Evolutionary conservation across 2,329 filamentous ascomycete species (phyloP).

Genomic region (Hymenoscyphus albidus): DNA sequence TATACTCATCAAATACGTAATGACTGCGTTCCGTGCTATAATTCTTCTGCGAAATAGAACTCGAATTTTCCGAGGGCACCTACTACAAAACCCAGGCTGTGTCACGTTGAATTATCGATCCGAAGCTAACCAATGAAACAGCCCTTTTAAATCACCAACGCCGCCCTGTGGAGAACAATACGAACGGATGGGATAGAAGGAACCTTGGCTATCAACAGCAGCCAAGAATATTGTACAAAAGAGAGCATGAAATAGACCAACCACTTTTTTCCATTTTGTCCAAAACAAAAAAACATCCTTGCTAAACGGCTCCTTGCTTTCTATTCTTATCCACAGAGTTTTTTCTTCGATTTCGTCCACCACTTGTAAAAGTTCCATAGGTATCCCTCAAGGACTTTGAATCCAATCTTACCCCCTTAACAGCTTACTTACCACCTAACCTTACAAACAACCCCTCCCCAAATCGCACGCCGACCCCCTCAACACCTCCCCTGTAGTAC

Average conservation of each 20-base stretch:
- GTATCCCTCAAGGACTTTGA: too few species aligned
- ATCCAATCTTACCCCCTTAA: too few species aligned
- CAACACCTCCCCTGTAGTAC: too few species aligned
- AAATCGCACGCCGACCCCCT: too few species aligned
- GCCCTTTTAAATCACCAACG: constrained; percentile 10
- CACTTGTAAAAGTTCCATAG: too few species aligned
- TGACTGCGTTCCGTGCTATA: background rate
- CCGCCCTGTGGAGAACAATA: background rate
- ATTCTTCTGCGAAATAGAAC: background rate
- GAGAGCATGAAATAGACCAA: constrained; percentile 23
- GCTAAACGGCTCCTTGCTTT: too few species aligned
- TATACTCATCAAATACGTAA: background rate
- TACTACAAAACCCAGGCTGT: background rate
- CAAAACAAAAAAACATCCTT: too few species aligned
- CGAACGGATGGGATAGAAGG: background rate
- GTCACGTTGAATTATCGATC: background rate
- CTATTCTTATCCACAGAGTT: background rate
- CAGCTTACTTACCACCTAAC: too few species aligned
- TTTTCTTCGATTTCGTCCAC: too few species aligned
- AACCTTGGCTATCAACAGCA: constrained; percentile 10
- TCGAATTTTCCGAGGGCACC: background rate
- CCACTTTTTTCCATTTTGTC: background rate
- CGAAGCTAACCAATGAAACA: background rate
- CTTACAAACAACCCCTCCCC: too few species aligned
- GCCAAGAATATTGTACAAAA: constrained; percentile 25